phyloP scores from a whole-genome alignment of 352 stramenopile species.

The Phytophthora agathidicida region DNA sequence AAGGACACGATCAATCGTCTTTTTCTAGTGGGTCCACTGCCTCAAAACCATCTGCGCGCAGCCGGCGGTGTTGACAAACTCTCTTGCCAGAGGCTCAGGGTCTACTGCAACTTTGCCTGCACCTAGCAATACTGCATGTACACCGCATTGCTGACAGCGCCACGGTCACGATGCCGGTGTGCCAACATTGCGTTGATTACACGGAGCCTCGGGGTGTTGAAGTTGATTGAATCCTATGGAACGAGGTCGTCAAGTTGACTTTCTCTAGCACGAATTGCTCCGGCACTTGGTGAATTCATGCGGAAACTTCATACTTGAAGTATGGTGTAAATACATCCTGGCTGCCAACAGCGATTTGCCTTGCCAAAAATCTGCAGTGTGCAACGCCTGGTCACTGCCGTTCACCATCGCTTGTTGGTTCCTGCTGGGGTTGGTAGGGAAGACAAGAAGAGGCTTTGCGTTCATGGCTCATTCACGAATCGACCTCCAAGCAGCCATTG shows the following conservation, averaged over 20 bases:
- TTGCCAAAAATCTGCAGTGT: no score
- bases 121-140: neutral
- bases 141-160: neutral
- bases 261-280: slow-evolving; percentile 16
- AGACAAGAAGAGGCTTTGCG: slow-evolving; percentile 7
- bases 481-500: slow-evolving; percentile 7
- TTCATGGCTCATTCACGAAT: slow-evolving; percentile 19
- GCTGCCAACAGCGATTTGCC: slow-evolving; percentile 8
- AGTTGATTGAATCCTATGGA: slow-evolving; percentile 7
- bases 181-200: slow-evolving; percentile 2
- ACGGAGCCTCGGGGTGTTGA: slow-evolving; percentile 2
- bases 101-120: no score
- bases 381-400: slow-evolving; percentile 9
- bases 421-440: slow-evolving; percentile 1
- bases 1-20: no score
- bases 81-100: no score
- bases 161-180: slow-evolving; percentile 6
- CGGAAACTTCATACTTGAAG: slow-evolving; percentile 20
- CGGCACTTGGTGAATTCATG: slow-evolving; percentile 15
- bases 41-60: no score
- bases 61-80: no score
- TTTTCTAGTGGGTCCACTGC: no score
- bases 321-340: slow-evolving; percentile 18
- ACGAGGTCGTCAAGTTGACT: slow-evolving; percentile 1
- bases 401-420: slow-evolving; percentile 11